phyloP scores from a whole-genome alignment of 108 stramenopile species.

The Skeletonema potamos region DNA sequence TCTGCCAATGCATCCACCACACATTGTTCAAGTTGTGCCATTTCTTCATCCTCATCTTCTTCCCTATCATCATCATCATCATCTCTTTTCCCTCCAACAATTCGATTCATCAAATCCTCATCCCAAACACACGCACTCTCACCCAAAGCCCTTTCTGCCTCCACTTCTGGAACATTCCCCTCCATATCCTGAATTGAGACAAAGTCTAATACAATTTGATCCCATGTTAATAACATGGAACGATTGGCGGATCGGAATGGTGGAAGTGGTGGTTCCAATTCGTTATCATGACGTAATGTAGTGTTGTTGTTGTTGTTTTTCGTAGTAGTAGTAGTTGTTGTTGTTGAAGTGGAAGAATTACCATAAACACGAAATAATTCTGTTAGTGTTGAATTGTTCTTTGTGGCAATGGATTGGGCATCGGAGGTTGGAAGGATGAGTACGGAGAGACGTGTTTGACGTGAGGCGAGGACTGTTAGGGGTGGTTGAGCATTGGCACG shows the following conservation, averaged over 20 bases:
- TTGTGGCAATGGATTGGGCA: conserved; percentile 66
- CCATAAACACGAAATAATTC: conserved; percentile 67
- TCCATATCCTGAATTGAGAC: conserved; percentile 28
- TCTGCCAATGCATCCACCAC: conserved; percentile 38
- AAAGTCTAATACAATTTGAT: conserved; percentile 51
- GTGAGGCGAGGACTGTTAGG: conserved; percentile 50
- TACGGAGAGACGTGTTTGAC: conserved; percentile 71
- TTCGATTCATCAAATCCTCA: no score
- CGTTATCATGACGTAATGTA: not conserved
- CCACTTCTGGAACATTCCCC: conserved; percentile 8
- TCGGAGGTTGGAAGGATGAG: conserved; percentile 74
- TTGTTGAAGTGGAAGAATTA: conserved; percentile 3
- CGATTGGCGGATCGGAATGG: conserved; percentile 71
- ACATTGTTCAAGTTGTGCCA: conserved; percentile 62
- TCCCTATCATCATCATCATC: conserved; percentile 44
- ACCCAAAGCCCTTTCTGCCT: conserved; percentile 43
- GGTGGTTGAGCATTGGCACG: conserved; percentile 18
- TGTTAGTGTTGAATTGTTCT: conserved; percentile 68
- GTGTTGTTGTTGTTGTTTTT: not conserved
- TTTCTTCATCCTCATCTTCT: conserved; percentile 52
- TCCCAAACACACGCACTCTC: conserved; percentile 43
- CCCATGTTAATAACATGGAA: conserved; percentile 49
- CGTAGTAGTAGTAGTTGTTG: no score
- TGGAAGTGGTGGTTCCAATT: conserved; percentile 43
- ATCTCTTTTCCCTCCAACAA: no score